Conservation (phyloP, 352 stramenopile genomes). For the Chrysophaeum taylorii region DNA sequence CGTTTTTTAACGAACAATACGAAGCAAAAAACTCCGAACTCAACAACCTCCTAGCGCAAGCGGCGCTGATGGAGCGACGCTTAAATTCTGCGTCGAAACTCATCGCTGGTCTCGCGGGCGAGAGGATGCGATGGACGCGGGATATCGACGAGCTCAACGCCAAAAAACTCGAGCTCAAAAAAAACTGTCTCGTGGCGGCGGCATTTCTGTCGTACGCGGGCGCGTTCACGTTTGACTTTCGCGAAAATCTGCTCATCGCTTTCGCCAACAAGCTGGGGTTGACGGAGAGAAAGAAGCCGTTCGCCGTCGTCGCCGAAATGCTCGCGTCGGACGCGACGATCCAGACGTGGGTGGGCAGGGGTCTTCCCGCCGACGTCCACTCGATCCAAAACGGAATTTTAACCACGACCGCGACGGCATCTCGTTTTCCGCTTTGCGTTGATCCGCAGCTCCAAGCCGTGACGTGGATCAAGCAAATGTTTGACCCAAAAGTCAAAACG, state of each 20-base stretch:
- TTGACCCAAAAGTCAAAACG: conserved; percentile 75
- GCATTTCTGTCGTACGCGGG: conserved; percentile 77
- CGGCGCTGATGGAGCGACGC: conserved; percentile 85
- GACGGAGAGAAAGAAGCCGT: too few relatives aligned
- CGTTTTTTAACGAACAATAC: conserved; percentile 76
- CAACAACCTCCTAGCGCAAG: conserved; percentile 72
- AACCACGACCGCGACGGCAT: conserved; percentile 79
- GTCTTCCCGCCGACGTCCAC: conserved; percentile 80
- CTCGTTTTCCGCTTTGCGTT: conserved; percentile 84
- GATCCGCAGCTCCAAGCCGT: conserved; percentile 88
- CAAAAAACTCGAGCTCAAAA: conserved; percentile 67
- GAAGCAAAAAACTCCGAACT: conserved; percentile 77
- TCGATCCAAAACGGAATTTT: conserved; percentile 89
- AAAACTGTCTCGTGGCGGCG: conserved; percentile 71
- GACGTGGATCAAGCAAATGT: conserved; percentile 89
- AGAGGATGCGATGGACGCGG: conserved; percentile 77
- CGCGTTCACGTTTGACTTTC: conserved; percentile 66
- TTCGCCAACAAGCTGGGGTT: too few relatives aligned
- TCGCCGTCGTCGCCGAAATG: too few relatives aligned
- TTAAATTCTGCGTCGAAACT: conserved; percentile 78
- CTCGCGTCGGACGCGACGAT: conserved; percentile 81
- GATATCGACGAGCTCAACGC: conserved; percentile 71
- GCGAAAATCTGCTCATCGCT: conserved; percentile 51
- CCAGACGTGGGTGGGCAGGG: conserved; percentile 83
- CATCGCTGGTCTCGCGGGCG: conserved; percentile 72